Conservation (phyloP, 1,139 yeast species). For the Pichia norvegensis region DNA sequence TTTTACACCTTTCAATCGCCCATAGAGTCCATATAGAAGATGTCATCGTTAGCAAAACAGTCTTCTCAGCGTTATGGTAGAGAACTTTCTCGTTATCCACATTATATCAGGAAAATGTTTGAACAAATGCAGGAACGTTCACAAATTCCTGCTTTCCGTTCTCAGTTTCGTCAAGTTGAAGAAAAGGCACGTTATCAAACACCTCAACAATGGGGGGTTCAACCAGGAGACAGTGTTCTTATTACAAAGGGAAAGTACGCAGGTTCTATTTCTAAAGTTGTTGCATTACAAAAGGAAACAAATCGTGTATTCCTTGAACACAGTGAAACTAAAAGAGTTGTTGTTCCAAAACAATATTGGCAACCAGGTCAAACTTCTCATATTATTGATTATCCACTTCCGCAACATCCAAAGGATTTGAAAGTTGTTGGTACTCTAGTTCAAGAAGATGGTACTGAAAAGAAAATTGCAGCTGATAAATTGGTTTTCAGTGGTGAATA, state of each 20-base stretch:
- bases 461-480: conserved; percentile 72
- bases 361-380: conserved; percentile 66
- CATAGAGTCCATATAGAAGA: too few species aligned
- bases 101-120: conserved; percentile 21
- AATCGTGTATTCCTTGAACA: conserved; percentile 49
- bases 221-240: conserved; percentile 59
- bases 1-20: too few species aligned
- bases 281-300: conserved; percentile 38
- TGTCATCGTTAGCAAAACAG: conserved; percentile 10
- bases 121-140: conserved; percentile 23
- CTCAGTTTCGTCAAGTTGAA: conserved; percentile 27
- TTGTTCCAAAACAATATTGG: conserved; percentile 68
- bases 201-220: conserved; percentile 42
- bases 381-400: conserved; percentile 47
- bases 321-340: conserved; percentile 44
- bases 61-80: conserved; percentile 18
- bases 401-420: conserved; percentile 57
- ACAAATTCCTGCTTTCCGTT: conserved; percentile 26
- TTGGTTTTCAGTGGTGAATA: conserved; percentile 57
- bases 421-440: conserved; percentile 73
- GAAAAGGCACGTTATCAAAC: conserved; percentile 33
- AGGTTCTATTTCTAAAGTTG: conserved; percentile 62
- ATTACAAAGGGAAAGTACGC: conserved; percentile 60
- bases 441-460: conserved; percentile 48
- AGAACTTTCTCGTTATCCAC: conserved; percentile 27